These are phyloP conservation scores for Handroanthus guayacan DNA, from an alignment of 257 asterid genomes.

Conservation along the genomic window DNA sequence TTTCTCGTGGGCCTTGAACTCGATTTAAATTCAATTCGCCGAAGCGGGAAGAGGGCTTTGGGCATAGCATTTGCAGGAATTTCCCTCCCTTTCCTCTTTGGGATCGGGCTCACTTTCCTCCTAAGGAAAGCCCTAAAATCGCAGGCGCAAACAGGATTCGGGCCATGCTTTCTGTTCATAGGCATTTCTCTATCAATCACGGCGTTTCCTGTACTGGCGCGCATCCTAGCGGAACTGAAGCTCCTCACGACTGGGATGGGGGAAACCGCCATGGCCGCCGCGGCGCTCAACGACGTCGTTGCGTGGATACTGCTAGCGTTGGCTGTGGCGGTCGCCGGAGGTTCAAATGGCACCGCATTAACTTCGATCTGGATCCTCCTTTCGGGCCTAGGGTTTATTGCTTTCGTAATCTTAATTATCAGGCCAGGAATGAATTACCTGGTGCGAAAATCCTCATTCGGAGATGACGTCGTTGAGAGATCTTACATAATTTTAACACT, in stretches of 20 bases:
- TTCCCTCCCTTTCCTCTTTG: slow-evolving; percentile 9
- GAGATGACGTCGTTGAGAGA: background rate
- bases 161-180: slow-evolving; percentile 2
- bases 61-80: slow-evolving; percentile 27
- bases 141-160: background rate
- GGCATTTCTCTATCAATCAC: slow-evolving; percentile 29
- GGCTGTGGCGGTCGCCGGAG: slow-evolving; percentile 15
- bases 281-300: slow-evolving; percentile 23
- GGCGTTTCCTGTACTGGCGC: slow-evolving; percentile 29
- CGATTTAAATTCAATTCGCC: slow-evolving; percentile 30
- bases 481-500: background rate
- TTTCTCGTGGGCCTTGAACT: slow-evolving; percentile 35
- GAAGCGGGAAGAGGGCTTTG: slow-evolving; percentile 24
- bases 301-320: slow-evolving; percentile 26
- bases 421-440: background rate
- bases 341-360: background rate
- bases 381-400: background rate
- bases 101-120: slow-evolving; percentile 18
- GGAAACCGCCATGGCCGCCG: slow-evolving; percentile 33
- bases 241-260: slow-evolving; percentile 26
- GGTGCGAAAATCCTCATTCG: background rate
- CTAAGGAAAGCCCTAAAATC: background rate
- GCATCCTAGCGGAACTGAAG: slow-evolving; percentile 32
- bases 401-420: background rate
- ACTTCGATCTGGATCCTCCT: slow-evolving; percentile 15